Percentiles rank a stretch among this genome's conserved stretches.
phyloP scores from a whole-genome alignment of 1,139 yeast genomes.

The Magnusiomyces suaveolens region DNA sequence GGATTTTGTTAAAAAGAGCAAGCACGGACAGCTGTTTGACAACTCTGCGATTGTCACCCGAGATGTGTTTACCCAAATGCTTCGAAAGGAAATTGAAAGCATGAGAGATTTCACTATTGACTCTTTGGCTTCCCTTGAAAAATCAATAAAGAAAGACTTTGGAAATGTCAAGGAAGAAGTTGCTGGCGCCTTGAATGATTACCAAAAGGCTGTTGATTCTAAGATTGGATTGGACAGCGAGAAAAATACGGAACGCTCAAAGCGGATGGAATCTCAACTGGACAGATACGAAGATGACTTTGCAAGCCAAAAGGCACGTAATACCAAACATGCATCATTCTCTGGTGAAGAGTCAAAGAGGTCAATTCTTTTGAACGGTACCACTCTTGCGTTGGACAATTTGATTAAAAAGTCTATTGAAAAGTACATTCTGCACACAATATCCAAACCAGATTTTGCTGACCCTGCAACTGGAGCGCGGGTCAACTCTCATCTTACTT shows the following conservation, averaged over 20 bases:
- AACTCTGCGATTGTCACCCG: constrained; percentile 9
- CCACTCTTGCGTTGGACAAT: neutral
- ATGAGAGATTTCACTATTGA: constrained; percentile 2
- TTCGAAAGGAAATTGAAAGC: constrained; percentile 8
- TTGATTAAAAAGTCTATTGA: constrained; percentile 8
- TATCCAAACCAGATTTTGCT: constrained; percentile 27
- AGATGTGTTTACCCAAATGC: constrained; percentile 10
- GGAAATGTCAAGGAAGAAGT: neutral
- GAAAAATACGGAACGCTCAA: too few species aligned
- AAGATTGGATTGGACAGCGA: too few species aligned
- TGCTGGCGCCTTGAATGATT: neutral
- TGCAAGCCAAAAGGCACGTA: too few species aligned
- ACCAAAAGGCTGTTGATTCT: neutral
- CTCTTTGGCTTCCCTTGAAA: neutral
- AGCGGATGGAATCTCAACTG: too few species aligned
- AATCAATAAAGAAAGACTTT: neutral
- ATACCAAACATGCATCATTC: neutral
- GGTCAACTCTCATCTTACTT: constrained; percentile 24
- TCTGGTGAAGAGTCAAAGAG: neutral
- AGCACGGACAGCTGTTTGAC: neutral
- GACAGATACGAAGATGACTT: too few species aligned
- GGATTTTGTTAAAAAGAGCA: constrained; percentile 3
- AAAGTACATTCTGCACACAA: constrained; percentile 11
- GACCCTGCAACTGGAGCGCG: constrained; percentile 27
- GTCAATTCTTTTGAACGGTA: neutral